Conservation (phyloP, 768 basidiomycete genomes). For the Tricholoma sp. region DNA sequence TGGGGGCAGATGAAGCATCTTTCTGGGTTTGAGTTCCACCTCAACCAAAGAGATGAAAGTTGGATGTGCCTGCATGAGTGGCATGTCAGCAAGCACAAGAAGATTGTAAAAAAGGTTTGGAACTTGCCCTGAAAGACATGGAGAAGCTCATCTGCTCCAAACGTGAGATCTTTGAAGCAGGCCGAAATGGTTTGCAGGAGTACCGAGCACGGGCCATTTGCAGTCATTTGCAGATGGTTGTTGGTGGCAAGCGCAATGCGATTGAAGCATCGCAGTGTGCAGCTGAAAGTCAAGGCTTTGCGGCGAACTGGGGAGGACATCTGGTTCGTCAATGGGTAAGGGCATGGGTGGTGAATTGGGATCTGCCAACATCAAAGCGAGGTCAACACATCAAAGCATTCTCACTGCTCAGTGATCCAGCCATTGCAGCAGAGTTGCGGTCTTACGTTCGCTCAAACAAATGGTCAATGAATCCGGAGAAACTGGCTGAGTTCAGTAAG, state of each 20-base stretch:
- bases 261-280: conserved; percentile 22
- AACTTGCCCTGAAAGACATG: conserved; percentile 15
- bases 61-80: conserved; percentile 14
- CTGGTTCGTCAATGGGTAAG: conserved; percentile 21
- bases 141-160: no score
- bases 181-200: no score
- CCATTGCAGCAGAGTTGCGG: no score
- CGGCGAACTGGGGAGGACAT: no score
- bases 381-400: no score
- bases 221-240: conserved; percentile 22
- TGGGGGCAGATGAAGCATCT: not conserved
- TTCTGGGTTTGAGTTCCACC: not conserved
- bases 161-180: conserved; percentile 19
- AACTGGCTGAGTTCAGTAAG: no score
- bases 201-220: conserved; percentile 22
- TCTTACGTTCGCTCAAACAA: no score
- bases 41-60: conserved; percentile 13
- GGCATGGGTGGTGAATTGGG: no score
- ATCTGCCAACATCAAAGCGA: no score
- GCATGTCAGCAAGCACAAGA: not conserved
- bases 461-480: no score
- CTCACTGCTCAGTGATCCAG: no score
- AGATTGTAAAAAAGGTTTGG: conserved; percentile 2
- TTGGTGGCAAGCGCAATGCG: conserved; percentile 14
- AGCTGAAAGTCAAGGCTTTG: no score